These are phyloP conservation scores for Mercurialis annua DNA, from an alignment of 345 rosid genomes.

Conservation along the genomic window DNA sequence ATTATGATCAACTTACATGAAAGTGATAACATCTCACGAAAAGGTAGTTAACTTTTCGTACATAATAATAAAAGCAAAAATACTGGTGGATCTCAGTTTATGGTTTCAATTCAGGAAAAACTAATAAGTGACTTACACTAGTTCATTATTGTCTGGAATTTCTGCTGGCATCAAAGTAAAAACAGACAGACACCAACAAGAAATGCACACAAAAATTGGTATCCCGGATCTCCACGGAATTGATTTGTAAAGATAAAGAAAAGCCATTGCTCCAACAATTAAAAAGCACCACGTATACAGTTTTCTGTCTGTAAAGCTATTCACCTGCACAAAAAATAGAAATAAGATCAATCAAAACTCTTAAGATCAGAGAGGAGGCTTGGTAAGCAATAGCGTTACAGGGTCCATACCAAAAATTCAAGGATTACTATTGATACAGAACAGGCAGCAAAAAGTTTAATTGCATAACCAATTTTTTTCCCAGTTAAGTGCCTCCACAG, in stretches of 20 bases:
- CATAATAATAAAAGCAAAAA: neutral
- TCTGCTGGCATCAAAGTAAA: constrained; percentile 98
- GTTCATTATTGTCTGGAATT: constrained; percentile 83
- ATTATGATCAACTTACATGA: constrained; percentile 22
- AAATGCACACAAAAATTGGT: constrained; percentile 64
- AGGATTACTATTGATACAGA: constrained; percentile 56
- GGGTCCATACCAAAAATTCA: constrained; percentile 72
- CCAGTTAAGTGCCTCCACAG: constrained; percentile 57
- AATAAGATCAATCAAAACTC: constrained; percentile 20
- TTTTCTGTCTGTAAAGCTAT: constrained; percentile 91
- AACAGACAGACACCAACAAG: constrained; percentile 79
- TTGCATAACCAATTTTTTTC: constrained; percentile 40
- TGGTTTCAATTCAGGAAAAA: neutral
- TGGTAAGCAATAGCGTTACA: constrained; percentile 6
- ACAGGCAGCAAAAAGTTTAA: constrained; percentile 49
- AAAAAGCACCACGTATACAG: constrained; percentile 92
- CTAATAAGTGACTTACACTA: constrained; percentile 61
- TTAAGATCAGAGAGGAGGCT: constrained; percentile 11
- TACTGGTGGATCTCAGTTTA: neutral
- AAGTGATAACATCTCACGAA: neutral
- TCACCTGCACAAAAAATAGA: constrained; percentile 59
- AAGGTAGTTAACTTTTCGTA: neutral
- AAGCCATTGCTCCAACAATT: constrained; percentile 52
- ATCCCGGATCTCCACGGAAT: constrained; percentile 78
- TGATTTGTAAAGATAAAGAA: constrained; percentile 48